A percentile compares a stretch with the other conserved stretches of the same genome.
Conservation (phyloP, 2,329 filamentous ascomycete species). For the Alternaria sp. region DNA sequence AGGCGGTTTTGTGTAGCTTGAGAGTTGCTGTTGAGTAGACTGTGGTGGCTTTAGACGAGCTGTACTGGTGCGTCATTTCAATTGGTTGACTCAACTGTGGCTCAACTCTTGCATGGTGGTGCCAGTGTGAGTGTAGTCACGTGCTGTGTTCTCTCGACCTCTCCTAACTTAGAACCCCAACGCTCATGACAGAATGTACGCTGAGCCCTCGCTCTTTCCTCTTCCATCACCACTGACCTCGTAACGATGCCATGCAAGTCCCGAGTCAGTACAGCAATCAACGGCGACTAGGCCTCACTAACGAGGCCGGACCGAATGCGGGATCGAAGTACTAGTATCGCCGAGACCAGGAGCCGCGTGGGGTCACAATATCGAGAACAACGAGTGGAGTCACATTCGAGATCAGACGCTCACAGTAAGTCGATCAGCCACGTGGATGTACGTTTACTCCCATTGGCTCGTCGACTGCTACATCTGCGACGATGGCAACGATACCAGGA, state of each 20-base stretch:
- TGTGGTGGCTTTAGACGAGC: not conserved
- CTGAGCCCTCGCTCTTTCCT: not conserved
- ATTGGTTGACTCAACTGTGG: not conserved
- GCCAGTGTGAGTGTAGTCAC: not conserved
- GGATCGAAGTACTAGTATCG: not conserved
- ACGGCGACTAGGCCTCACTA: not conserved
- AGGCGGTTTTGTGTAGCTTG: conserved; percentile 2
- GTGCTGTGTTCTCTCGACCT: too few relatives aligned
- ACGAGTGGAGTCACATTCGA: not conserved
- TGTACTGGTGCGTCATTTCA: not conserved
- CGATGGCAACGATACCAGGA: not conserved
- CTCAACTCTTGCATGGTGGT: not conserved
- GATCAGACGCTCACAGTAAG: not conserved
- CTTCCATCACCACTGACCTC: not conserved
- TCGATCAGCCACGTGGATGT: not conserved
- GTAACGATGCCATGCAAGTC: not conserved
- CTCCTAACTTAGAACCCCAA: too few relatives aligned
- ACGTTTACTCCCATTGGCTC: not conserved
- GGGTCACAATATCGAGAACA: not conserved
- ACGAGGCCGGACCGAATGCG: not conserved
- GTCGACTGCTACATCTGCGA: not conserved
- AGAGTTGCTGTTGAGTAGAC: conserved; percentile 5
- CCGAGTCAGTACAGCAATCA: not conserved
- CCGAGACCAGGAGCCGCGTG: not conserved
- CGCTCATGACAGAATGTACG: not conserved